These are phyloP conservation scores for Sonneratia caseolaris DNA, from an alignment of 345 rosid genomes.

Conservation along the genomic window DNA sequence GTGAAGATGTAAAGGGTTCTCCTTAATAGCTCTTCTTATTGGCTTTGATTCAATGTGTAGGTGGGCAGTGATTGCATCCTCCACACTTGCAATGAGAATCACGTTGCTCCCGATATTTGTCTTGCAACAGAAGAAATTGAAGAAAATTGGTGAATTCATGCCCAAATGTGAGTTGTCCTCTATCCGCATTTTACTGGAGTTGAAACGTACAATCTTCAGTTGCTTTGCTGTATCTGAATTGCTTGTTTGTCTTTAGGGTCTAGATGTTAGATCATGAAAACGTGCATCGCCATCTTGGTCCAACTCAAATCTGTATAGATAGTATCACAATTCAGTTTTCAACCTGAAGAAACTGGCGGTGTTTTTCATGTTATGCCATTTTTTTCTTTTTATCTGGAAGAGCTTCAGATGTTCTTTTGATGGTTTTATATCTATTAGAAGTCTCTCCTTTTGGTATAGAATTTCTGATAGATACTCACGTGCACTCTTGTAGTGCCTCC, in stretches of 20 bases:
- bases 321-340: too few relatives aligned
- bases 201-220: neutral
- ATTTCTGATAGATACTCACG: constrained; percentile 13
- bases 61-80: constrained; percentile 77
- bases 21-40: neutral
- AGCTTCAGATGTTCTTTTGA: neutral
- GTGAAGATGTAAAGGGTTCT: neutral
- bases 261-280: neutral
- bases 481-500: constrained; percentile 61
- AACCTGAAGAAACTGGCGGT: neutral
- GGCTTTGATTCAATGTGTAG: constrained; percentile 18
- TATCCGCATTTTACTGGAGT: neutral
- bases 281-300: too few relatives aligned
- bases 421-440: neutral
- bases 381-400: neutral
- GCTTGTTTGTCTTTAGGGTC: neutral
- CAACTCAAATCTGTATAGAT: too few relatives aligned
- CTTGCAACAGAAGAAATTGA: constrained; percentile 56
- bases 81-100: constrained; percentile 60
- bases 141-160: constrained; percentile 38
- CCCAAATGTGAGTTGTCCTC: constrained; percentile 52
- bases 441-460: constrained; percentile 11
- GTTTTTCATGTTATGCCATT: neutral
- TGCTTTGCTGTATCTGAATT: neutral
- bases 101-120: constrained; percentile 53